Evolutionary conservation across 441 rosid species (phyloP).

Genomic region (Metrosideros polymorpha): DNA sequence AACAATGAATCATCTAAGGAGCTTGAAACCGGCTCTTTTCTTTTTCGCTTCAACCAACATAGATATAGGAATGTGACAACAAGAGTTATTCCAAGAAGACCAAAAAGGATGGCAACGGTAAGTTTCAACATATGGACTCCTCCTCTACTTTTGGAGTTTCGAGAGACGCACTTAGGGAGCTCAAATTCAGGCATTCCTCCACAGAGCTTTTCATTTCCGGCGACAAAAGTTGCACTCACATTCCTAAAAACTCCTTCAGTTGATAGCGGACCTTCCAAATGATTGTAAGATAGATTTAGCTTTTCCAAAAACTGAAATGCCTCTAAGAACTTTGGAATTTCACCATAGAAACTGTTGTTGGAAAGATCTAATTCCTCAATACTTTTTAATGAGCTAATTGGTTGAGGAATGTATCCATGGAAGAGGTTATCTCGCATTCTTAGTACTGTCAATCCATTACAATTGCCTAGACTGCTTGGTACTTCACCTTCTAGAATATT

Average conservation of each 20-base stretch:
- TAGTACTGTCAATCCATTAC: neutral
- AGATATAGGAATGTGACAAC: neutral
- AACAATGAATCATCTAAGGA: neutral
- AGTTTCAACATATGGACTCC: neutral
- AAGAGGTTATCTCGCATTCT: neutral
- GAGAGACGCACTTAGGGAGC: neutral
- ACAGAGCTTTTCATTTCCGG: neutral
- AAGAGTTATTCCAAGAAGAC: neutral
- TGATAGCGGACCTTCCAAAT: neutral
- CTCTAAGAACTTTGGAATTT: neutral
- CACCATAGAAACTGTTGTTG: neutral
- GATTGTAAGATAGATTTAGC: neutral
- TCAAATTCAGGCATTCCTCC: neutral
- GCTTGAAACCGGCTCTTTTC: neutral
- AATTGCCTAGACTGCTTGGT: neutral
- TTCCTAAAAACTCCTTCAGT: neutral
- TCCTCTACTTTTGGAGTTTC: neutral
- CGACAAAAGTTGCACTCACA: neutral
- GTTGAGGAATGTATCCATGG: neutral
- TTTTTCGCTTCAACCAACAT: neutral
- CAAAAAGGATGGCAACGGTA: neutral
- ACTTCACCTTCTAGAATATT: neutral
- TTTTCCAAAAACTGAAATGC: neutral
- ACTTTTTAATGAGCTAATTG: neutral
- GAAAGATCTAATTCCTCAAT: neutral